Percentiles rank a stretch among this genome's conserved stretches.
These are phyloP conservation scores for Candida arabinofermentans DNA, from an alignment of 805 yeast genomes.

Conservation along the genomic window DNA sequence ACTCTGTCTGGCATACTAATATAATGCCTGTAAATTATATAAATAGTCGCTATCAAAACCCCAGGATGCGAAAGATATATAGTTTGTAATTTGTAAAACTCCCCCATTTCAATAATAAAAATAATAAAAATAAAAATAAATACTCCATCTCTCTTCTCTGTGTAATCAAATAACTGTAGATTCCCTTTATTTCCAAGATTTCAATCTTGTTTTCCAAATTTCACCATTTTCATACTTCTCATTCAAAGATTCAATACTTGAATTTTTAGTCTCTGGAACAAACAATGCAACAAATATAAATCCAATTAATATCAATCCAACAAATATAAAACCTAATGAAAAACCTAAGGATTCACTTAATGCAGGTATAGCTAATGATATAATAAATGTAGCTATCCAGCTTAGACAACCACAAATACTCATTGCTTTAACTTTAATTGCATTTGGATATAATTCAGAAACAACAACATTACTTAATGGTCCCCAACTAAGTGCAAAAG, in stretches of 20 bases:
- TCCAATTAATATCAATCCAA: conserved; percentile 18
- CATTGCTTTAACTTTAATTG: conserved; percentile 52
- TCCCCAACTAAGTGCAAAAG: conserved; percentile 72
- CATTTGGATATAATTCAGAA: conserved; percentile 61
- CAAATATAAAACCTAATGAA: conserved; percentile 60
- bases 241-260: conserved; percentile 22
- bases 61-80: no score
- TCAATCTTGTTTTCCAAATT: neutral
- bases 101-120: no score
- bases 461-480: conserved; percentile 65
- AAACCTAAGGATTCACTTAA: conserved; percentile 59
- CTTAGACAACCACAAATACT: conserved; percentile 56
- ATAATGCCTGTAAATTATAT: no score
- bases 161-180: neutral
- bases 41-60: no score
- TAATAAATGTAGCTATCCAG: conserved; percentile 61
- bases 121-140: neutral
- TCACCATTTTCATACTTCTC: conserved; percentile 12
- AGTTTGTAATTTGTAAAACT: no score
- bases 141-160: neutral
- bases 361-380: conserved; percentile 67
- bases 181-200: neutral
- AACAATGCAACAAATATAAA: conserved; percentile 21
- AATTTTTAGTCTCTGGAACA: conserved; percentile 33
- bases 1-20: no score